Evolutionary conservation across 805 yeast genomes (phyloP).

Genomic region (Wickerhamiella domercqiae): DNA sequence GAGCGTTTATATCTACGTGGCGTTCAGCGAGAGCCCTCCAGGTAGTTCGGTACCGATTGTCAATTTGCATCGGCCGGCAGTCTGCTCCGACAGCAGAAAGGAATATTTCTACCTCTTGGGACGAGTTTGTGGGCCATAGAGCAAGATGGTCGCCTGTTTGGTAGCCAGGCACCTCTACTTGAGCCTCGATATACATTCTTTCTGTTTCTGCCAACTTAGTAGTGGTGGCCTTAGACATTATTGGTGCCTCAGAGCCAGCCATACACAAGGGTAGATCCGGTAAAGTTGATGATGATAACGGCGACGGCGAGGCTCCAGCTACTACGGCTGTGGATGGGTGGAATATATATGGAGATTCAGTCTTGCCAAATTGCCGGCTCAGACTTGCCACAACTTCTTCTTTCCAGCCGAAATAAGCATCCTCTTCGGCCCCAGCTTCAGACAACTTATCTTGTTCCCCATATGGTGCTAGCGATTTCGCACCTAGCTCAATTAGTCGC

Average conservation of each 20-base stretch:
- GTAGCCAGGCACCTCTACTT: constrained; percentile 44
- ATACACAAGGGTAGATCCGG: too few species aligned
- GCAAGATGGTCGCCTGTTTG: constrained; percentile 80
- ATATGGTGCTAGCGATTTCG: constrained; percentile 40
- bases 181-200: constrained; percentile 40
- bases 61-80: constrained; percentile 25
- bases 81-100: constrained; percentile 38
- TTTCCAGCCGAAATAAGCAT: constrained; percentile 71
- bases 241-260: not conserved
- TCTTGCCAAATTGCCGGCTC: constrained; percentile 39
- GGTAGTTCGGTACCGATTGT: constrained; percentile 34
- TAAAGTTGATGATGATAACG: not conserved
- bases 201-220: constrained; percentile 7
- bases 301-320: not conserved
- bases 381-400: constrained; percentile 45
- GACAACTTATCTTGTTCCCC: constrained; percentile 77
- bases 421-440: constrained; percentile 50
- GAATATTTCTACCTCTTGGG: constrained; percentile 42
- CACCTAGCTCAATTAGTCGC: constrained; percentile 39
- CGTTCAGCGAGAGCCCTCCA: constrained; percentile 58
- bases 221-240: not conserved
- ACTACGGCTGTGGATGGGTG: constrained; percentile 36
- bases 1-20: constrained; percentile 65
- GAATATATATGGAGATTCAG: constrained; percentile 53
- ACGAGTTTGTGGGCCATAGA: constrained; percentile 69